phyloP scores from a whole-genome alignment of 306 rosid species.

The Prunus salicina region DNA sequence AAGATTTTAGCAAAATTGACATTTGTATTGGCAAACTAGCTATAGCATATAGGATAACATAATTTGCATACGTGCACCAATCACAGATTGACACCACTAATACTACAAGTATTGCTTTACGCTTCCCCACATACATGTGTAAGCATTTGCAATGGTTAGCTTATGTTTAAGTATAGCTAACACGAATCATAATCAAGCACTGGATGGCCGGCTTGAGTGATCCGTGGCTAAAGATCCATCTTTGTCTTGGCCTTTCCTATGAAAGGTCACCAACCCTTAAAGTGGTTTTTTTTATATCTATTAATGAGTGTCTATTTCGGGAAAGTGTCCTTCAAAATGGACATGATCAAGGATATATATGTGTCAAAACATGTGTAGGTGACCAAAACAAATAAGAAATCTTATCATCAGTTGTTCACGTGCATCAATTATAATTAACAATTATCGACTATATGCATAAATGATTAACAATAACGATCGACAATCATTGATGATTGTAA shows the following conservation, averaged over 20 bases:
- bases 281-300: neutral
- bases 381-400: too few species aligned
- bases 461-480: too few species aligned
- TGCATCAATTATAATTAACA: too few species aligned
- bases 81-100: conserved; percentile 25
- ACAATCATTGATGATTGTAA: too few species aligned
- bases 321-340: too few species aligned
- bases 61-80: conserved; percentile 25
- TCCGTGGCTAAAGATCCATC: neutral
- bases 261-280: conserved; percentile 41
- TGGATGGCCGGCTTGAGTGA: conserved; percentile 26
- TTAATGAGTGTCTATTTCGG: too few species aligned
- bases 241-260: neutral
- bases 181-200: neutral
- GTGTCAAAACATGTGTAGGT: neutral
- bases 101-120: neutral
- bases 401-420: too few species aligned
- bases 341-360: too few species aligned
- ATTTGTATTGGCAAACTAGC: conserved; percentile 1
- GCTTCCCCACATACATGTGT: neutral
- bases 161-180: neutral
- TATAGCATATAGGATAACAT: neutral
- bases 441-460: too few species aligned
- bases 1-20: neutral
- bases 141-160: neutral